Evolutionary conservation across 2,329 filamentous ascomycete species (phyloP).

Genomic region (Thermoascus crustaceus): DNA sequence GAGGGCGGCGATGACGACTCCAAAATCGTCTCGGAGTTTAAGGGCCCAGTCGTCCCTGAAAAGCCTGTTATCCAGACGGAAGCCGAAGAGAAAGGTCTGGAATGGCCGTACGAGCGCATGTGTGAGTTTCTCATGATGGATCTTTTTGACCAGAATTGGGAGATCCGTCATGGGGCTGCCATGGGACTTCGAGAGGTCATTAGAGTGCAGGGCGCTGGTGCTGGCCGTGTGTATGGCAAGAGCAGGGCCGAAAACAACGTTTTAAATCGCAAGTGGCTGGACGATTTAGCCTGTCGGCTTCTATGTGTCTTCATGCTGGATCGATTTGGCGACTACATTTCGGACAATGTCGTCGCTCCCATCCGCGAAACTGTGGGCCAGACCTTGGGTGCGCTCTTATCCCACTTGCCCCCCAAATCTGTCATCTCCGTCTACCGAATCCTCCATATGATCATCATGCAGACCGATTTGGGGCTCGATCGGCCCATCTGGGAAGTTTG

Average conservation of each 20-base stretch:
- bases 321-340: slow-evolving; percentile 94
- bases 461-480: slow-evolving; percentile 67
- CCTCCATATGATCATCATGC: slow-evolving; percentile 84
- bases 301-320: slow-evolving; percentile 97
- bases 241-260: slow-evolving; percentile 64
- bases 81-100: slow-evolving; percentile 64
- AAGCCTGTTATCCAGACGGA: slow-evolving; percentile 80
- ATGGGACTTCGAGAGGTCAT: slow-evolving; percentile 90
- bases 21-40: slow-evolving; percentile 92
- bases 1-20: slow-evolving; percentile 75
- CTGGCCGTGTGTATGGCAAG: slow-evolving; percentile 67
- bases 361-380: slow-evolving; percentile 94
- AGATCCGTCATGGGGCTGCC: slow-evolving; percentile 89
- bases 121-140: slow-evolving; percentile 92
- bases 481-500: slow-evolving; percentile 85
- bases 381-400: slow-evolving; percentile 79
- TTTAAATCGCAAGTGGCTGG: slow-evolving; percentile 77
- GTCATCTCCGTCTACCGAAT: slow-evolving; percentile 80
- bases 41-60: slow-evolving; percentile 70
- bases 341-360: slow-evolving; percentile 91
- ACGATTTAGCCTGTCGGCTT: slow-evolving; percentile 89
- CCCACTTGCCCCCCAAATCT: slow-evolving; percentile 68
- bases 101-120: slow-evolving; percentile 91
- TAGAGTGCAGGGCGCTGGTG: slow-evolving; percentile 81
- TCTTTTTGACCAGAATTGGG: slow-evolving; percentile 88